These are phyloP conservation scores for Rhodotorula diobovata DNA, from an alignment of 768 basidiomycete genomes.

Conservation along the genomic window DNA sequence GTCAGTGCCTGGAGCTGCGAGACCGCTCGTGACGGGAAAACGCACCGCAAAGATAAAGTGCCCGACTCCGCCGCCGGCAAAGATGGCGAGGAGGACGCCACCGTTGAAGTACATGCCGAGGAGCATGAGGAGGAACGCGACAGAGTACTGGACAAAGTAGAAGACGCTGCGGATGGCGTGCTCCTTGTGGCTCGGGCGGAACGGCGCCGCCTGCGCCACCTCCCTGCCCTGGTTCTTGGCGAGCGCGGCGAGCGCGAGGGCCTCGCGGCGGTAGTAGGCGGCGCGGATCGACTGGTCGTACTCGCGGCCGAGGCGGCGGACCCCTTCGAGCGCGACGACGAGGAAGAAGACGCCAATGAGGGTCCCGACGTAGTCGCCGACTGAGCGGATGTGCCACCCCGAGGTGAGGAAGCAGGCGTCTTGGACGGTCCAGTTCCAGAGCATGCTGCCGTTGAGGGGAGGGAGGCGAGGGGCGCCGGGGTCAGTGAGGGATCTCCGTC, in stretches of 20 bases:
- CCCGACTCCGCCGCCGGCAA: conserved; percentile 11
- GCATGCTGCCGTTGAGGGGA: conserved; percentile 26
- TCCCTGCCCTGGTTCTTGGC: conserved; percentile 9
- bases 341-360: conserved; percentile 48
- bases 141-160: conserved; percentile 45
- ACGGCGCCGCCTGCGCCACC: conserved; percentile 6
- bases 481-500: too few species aligned
- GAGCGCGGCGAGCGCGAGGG: conserved; percentile 4
- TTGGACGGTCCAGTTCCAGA: conserved; percentile 47
- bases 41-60: conserved; percentile 20
- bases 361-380: conserved; percentile 45
- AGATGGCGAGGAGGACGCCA: conserved; percentile 46
- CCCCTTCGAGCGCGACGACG: conserved; percentile 46
- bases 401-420: conserved; percentile 47
- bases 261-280: conserved; percentile 25
- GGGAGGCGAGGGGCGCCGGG: too few species aligned
- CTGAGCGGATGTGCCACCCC: conserved; percentile 44
- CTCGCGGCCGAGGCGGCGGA: conserved; percentile 45
- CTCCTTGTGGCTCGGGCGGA: conserved; percentile 40
- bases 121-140: conserved; percentile 37
- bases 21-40: background rate
- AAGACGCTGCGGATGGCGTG: conserved; percentile 44
- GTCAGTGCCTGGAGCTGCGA: background rate
- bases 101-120: conserved; percentile 48
- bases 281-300: conserved; percentile 45